Percentiles rank a stretch among this genome's conserved stretches.
Conservation (phyloP, 495 filamentous ascomycete genomes). For the Xylaria acuta region DNA sequence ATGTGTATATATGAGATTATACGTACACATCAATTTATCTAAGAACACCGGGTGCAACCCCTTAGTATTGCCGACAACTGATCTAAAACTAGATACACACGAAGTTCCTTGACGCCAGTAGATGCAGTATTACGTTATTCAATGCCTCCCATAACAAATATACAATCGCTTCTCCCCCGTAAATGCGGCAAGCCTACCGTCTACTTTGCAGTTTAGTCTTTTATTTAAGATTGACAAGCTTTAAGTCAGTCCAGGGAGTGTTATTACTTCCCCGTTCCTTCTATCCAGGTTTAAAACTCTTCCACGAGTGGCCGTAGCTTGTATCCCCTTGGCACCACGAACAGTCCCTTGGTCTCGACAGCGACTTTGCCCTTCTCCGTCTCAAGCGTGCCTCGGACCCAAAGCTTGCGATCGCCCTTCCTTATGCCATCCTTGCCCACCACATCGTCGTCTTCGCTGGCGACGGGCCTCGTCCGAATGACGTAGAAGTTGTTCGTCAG, state of each 20-base stretch:
- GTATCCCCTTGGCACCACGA: slow-evolving; percentile 65
- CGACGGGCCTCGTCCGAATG: slow-evolving; percentile 56
- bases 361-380: slow-evolving; percentile 58
- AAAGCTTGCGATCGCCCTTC: slow-evolving; percentile 68
- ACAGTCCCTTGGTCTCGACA: slow-evolving; percentile 65
- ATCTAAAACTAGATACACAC: not conserved
- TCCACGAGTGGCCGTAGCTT: slow-evolving; percentile 53
- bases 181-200: not conserved
- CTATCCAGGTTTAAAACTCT: slow-evolving; percentile 41
- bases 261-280: not conserved
- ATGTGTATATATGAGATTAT: not conserved
- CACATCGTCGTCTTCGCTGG: slow-evolving; percentile 45
- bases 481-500: slow-evolving; percentile 68
- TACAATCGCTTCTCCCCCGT: not conserved
- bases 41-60: not conserved
- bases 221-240: not conserved
- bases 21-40: not conserved
- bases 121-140: not conserved
- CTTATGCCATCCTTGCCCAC: slow-evolving; percentile 38
- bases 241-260: not conserved
- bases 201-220: slow-evolving; percentile 27
- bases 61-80: not conserved
- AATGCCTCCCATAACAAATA: not conserved
- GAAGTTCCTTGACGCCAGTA: slow-evolving; percentile 15
- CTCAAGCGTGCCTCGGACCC: slow-evolving; percentile 62